A percentile compares a stretch with the other conserved stretches of the same genome.
phyloP scores from a whole-genome alignment of 805 yeast species.

The Schwanniomyces vanrijiae region DNA sequence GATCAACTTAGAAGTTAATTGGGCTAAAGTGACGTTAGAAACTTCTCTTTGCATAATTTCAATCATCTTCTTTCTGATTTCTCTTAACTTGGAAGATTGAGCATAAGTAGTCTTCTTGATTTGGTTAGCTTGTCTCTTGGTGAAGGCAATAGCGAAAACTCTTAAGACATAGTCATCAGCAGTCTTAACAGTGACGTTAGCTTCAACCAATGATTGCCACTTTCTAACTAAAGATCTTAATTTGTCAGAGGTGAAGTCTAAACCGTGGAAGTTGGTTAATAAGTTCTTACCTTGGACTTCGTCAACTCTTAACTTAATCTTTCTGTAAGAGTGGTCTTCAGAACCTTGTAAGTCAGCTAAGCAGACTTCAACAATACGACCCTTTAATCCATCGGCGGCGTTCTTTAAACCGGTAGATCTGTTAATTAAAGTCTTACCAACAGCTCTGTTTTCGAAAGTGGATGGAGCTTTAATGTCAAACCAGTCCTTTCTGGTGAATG shows the following conservation, averaged over 20 bases:
- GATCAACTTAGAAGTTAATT: constrained; percentile 90
- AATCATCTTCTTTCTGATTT: constrained; percentile 89
- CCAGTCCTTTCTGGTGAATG: constrained; percentile 98
- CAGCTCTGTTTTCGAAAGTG: constrained; percentile 93
- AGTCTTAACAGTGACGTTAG: constrained; percentile 95
- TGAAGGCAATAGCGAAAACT: constrained; percentile 93
- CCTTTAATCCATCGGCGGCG: constrained; percentile 94
- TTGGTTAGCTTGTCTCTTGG: constrained; percentile 93
- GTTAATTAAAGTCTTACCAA: constrained; percentile 96
- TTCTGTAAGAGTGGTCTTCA: constrained; percentile 96
- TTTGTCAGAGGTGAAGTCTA: constrained; percentile 95
- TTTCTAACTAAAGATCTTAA: constrained; percentile 93
- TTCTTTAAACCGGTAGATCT: constrained; percentile 93
- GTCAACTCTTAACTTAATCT: constrained; percentile 91
- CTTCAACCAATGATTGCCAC: constrained; percentile 96
- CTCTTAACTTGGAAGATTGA: constrained; percentile 92
- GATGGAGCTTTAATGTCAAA: constrained; percentile 96
- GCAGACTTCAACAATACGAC: constrained; percentile 90
- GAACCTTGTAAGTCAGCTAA: constrained; percentile 95
- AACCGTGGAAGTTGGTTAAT: constrained; percentile 97
- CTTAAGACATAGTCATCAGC: constrained; percentile 93
- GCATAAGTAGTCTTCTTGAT: constrained; percentile 95
- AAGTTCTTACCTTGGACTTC: constrained; percentile 97
- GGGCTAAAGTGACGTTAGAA: constrained; percentile 86
- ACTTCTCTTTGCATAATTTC: constrained; percentile 95